These are phyloP conservation scores for Onygenales sp. DNA, from an alignment of 2,329 filamentous ascomycete genomes.

Conservation along the genomic window DNA sequence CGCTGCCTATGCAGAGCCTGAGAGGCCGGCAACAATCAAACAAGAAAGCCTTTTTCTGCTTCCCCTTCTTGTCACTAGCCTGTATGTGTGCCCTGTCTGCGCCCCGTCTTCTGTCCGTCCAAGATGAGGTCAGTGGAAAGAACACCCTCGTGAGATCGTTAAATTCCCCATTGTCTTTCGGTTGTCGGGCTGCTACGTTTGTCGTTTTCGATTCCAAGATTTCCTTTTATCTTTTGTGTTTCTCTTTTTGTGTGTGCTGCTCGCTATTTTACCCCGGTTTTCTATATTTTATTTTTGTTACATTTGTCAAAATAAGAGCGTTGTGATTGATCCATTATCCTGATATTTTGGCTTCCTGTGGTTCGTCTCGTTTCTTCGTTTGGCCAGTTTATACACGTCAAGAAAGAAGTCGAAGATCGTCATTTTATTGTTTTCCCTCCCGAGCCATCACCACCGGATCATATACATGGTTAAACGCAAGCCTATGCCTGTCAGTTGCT, in stretches of 20 bases:
- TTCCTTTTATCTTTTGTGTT: not conserved
- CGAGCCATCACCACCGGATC: too few relatives aligned
- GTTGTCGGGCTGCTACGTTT: too few relatives aligned
- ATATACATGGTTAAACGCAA: too few relatives aligned
- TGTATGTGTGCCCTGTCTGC: not conserved
- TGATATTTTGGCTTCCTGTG: not conserved
- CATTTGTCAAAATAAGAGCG: constrained; percentile 1
- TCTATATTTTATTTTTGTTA: not conserved
- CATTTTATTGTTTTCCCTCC: too few relatives aligned
- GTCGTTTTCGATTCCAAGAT: too few relatives aligned
- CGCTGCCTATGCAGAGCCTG: not conserved
- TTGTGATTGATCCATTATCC: constrained; percentile 1
- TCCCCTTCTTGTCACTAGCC: not conserved
- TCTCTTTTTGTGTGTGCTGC: not conserved
- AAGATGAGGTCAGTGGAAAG: too few relatives aligned
- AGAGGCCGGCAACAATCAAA: not conserved
- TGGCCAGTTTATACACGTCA: not conserved
- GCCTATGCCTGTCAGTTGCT: too few relatives aligned
- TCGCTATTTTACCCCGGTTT: not conserved
- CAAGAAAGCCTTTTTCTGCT: not conserved
- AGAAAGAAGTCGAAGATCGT: not conserved
- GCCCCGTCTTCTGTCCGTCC: not conserved
- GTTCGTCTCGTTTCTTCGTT: not conserved
- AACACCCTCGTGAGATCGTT: too few relatives aligned
- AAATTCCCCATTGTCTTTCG: too few relatives aligned